Evolutionary conservation across 2,329 filamentous ascomycete genomes (phyloP).

Genomic region (Clonostachys rosea): DNA sequence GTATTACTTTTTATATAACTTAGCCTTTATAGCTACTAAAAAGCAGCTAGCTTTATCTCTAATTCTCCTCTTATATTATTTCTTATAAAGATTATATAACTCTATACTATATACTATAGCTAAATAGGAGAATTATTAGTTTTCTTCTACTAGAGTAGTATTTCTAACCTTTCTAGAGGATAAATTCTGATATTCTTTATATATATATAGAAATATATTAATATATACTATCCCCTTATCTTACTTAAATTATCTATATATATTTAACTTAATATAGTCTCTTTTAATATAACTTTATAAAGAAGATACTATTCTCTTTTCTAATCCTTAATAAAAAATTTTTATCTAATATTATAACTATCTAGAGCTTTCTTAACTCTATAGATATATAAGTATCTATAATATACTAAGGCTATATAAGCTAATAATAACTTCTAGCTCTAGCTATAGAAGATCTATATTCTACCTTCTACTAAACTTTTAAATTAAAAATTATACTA

Average conservation of each 20-base stretch:
- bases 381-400: not conserved
- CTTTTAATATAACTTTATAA: not conserved
- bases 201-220: no score
- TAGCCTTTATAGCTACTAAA: no score
- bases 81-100: not conserved
- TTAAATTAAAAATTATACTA: not conserved
- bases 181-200: no score
- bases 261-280: not conserved
- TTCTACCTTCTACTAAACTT: not conserved
- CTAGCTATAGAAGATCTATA: not conserved
- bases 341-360: not conserved
- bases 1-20: no score
- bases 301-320: not conserved
- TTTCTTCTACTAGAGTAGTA: no score
- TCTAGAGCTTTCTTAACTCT: not conserved
- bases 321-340: not conserved
- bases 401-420: not conserved
- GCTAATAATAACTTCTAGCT: not conserved
- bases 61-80: not conserved
- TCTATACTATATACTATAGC: no score
- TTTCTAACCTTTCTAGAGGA: no score
- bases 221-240: no score
- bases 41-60: no score
- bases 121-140: not conserved
- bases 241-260: no score